These are phyloP conservation scores for Biancaea sappan DNA, from an alignment of 306 rosid genomes.

Conservation along the genomic window DNA sequence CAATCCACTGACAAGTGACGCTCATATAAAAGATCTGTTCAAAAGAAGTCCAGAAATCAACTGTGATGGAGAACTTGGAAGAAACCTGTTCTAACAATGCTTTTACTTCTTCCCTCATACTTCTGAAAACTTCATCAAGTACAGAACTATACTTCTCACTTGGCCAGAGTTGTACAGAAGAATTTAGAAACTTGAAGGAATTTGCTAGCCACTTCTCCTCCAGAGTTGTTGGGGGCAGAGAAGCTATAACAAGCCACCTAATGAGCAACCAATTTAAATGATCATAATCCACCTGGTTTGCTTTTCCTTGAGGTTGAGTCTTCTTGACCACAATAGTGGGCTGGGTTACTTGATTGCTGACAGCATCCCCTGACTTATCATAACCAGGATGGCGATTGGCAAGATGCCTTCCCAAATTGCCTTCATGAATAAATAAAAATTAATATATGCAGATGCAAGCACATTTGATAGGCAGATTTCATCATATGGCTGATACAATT, in stretches of 20 bases:
- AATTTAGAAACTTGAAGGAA: constrained; percentile 86
- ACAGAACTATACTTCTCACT: constrained; percentile 66
- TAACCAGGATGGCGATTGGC: constrained; percentile 94
- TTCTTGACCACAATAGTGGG: constrained; percentile 56
- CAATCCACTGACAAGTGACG: constrained; percentile 90
- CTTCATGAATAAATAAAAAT: constrained; percentile 50
- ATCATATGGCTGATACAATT: constrained; percentile 1
- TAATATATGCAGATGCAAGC: constrained; percentile 11
- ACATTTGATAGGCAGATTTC: not conserved
- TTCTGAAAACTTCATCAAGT: constrained; percentile 69
- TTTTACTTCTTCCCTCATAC: constrained; percentile 89
- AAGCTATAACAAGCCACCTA: constrained; percentile 83
- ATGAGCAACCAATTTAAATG: constrained; percentile 91
- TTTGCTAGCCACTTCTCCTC: constrained; percentile 85
- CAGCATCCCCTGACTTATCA: constrained; percentile 73
- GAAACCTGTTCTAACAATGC: constrained; percentile 69
- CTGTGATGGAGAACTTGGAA: constrained; percentile 79
- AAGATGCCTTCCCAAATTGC: constrained; percentile 94
- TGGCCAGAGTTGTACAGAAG: constrained; percentile 86
- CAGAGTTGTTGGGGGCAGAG: constrained; percentile 84
- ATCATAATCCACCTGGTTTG: constrained; percentile 74
- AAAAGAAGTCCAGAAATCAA: constrained; percentile 92
- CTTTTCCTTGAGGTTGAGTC: constrained; percentile 68
- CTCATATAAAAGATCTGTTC: constrained; percentile 86
- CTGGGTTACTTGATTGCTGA: constrained; percentile 52